Evolutionary conservation across 2,329 filamentous ascomycete genomes (phyloP).

Genomic region (Metarhizium humberi): DNA sequence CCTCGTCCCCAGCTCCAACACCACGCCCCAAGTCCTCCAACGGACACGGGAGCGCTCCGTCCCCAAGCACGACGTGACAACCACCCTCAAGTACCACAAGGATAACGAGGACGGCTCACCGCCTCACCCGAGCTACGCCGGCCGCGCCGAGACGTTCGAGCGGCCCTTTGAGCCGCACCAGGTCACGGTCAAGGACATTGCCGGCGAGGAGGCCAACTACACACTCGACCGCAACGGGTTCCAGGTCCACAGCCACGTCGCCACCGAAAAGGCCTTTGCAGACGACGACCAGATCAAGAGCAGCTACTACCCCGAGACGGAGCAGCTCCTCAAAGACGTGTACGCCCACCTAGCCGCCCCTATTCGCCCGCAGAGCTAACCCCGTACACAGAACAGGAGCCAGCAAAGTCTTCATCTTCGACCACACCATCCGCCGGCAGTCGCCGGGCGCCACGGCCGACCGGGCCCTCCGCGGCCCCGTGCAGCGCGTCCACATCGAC

Average conservation of each 20-base stretch:
- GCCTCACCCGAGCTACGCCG: conserved; percentile 25
- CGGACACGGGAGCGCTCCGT: not conserved
- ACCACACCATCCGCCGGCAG: conserved; percentile 45
- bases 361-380: too few relatives aligned
- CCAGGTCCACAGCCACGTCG: conserved; percentile 20
- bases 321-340: conserved; percentile 55
- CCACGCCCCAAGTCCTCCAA: conserved; percentile 4
- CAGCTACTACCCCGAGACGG: conserved; percentile 63
- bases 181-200: conserved; percentile 25
- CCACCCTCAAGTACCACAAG: conserved; percentile 29
- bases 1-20: conserved; percentile 3
- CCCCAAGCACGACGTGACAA: conserved; percentile 20
- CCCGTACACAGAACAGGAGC: conserved; percentile 39
- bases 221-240: conserved; percentile 30
- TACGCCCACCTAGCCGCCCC: conserved; percentile 10
- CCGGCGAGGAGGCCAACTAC: conserved; percentile 24
- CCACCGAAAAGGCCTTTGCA: conserved; percentile 26
- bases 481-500: conserved; percentile 45
- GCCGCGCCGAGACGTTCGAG: conserved; percentile 24
- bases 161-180: conserved; percentile 17
- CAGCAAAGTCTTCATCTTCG: conserved; percentile 47
- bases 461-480: conserved; percentile 29
- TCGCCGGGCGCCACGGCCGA: conserved; percentile 33
- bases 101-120: conserved; percentile 31
- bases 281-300: conserved; percentile 54